Conservation (phyloP, 129 eudicot species). For the Helianthus annuus region DNA sequence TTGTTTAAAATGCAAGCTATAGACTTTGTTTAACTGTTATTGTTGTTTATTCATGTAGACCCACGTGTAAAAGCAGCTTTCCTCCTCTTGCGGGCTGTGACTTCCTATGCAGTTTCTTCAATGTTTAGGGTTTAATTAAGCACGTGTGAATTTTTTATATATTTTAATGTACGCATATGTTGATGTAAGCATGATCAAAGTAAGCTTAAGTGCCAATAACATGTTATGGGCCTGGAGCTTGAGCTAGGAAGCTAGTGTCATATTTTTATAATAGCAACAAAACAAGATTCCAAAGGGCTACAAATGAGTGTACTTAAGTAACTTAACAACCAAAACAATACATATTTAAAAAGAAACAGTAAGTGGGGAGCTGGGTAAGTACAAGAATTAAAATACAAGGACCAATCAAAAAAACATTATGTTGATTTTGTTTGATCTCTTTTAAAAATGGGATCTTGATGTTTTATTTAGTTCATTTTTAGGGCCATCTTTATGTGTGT, state of each 20-base stretch:
- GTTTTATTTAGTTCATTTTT: neutral
- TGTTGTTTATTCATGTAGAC: conserved; percentile 2
- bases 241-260: neutral
- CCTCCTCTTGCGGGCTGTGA: conserved; percentile 7
- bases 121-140: neutral
- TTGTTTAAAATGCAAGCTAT: neutral
- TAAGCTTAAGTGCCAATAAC: neutral
- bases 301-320: no score
- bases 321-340: no score
- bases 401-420: no score
- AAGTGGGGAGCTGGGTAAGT: no score
- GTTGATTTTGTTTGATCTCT: neutral
- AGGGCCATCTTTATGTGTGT: neutral
- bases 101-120: neutral
- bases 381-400: no score
- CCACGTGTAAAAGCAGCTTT: conserved; percentile 14
- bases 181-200: neutral
- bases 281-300: no score
- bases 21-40: neutral
- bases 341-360: no score
- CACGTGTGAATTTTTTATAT: conserved; percentile 1
- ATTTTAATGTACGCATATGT: neutral
- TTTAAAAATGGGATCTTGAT: neutral
- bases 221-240: neutral
- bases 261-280: no score